Base-by-base conservation (phyloP, 139 green algal genomes). In the Chlorella sp. region DNA sequence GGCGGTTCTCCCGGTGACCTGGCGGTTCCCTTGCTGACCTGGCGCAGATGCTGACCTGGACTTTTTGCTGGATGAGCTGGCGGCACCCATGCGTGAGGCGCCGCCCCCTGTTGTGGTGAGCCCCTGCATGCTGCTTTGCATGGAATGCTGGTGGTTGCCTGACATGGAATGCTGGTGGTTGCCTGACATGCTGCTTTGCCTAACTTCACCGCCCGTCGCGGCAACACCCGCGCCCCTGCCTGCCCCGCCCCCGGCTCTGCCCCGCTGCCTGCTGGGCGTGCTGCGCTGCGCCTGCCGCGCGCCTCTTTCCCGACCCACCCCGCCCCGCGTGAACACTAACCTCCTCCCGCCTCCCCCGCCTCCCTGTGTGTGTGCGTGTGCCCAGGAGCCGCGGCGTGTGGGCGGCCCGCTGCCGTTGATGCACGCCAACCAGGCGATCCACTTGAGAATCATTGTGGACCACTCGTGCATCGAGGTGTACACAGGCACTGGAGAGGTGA, bases 401-500 rank as follows among this genome's bases (percentile, higher is more conserved):
- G 96, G 96, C 15, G 95, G 96, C 26, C 88, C 86, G 28, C 85
- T 98, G 37, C 83, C 92, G 30, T 21, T 71, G 89, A 87, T 73
- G 79, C 88, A 60, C 21, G 40, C 89, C 11, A 89, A 92, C 0
- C 88, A 93, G 14, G 64, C 86, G 22, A 90, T 98, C 53, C 64
- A 93, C 81, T 93, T 99, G 85, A 93, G 96, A 16, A 68, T 98
- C 0, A 82, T 99, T 64, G 83, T 98, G 57, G 97, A 99, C 91
- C 90, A 94, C 91, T 97, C 94, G 30, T 95, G 89, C 34, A 40
- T 98, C 11, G 96, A 98, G 91, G 91, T 97, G 2, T 96, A 89
- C 82, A 84, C 91, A 3, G 89, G 90, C 71, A 94, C 48, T 0
- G 94, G 92, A 16, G 90, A 94, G 84, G 87, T 90, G 79, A 82